phyloP scores from a whole-genome alignment of 305 asterid species.

The Andrographis paniculata region DNA sequence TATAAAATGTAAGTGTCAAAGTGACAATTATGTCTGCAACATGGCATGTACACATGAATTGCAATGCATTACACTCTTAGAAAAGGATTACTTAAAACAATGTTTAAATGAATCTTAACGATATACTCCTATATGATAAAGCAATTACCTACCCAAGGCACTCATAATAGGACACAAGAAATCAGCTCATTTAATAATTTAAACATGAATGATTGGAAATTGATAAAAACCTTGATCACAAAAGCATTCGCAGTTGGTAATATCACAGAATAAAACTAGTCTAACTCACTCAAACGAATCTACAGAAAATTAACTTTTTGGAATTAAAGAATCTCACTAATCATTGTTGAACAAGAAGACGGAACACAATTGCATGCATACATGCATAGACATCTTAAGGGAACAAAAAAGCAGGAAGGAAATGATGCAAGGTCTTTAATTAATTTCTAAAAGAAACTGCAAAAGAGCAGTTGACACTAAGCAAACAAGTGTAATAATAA shows the following conservation, averaged over 20 bases:
- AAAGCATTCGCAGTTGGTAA: not conserved
- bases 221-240: too few species aligned
- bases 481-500: too few species aligned
- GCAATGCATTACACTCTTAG: not conserved
- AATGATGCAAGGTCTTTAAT: too few species aligned
- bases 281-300: not conserved
- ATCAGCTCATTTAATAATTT: too few species aligned
- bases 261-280: not conserved
- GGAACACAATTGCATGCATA: not conserved
- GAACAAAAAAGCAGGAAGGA: too few species aligned
- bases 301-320: not conserved
- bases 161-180: not conserved
- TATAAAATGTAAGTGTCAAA: not conserved
- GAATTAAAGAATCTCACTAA: not conserved
- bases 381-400: too few species aligned
- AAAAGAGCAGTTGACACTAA: too few species aligned
- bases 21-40: not conserved
- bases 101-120: not conserved
- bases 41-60: not conserved
- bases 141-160: not conserved
- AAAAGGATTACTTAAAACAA: too few species aligned
- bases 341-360: not conserved
- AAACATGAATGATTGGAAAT: slow-evolving; percentile 3
- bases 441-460: too few species aligned
- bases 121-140: not conserved